Evolutionary conservation across 192 early-diverging fungal species (phyloP).

Genomic region (Backusella mclennaniae): DNA sequence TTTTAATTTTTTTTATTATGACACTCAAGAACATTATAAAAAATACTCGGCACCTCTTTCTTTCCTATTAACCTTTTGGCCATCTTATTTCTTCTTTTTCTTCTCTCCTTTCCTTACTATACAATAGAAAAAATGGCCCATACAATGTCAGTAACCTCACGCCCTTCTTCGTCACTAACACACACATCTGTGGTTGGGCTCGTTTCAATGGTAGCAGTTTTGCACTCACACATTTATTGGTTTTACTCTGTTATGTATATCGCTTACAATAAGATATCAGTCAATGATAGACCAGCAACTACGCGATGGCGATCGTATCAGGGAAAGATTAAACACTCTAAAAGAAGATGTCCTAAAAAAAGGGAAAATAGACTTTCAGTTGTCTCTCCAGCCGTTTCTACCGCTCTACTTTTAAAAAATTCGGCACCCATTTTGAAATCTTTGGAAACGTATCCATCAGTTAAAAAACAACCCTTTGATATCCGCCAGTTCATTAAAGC

Average conservation of each 20-base stretch:
- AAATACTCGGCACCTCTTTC: background rate
- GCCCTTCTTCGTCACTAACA: background rate
- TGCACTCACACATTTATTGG: background rate
- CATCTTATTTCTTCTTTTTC: background rate
- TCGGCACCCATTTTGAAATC: background rate
- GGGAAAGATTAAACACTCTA: background rate
- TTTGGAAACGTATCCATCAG: background rate
- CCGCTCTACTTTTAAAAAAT: background rate
- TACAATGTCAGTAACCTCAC: background rate
- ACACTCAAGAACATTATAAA: background rate
- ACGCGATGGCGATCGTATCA: background rate
- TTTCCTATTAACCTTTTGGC: background rate
- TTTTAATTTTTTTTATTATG: background rate
- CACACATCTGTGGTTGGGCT: background rate
- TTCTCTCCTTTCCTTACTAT: background rate
- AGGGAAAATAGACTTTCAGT: background rate
- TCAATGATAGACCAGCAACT: background rate
- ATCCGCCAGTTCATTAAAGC: background rate
- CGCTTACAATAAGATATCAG: conserved; percentile 2
- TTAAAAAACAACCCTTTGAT: background rate
- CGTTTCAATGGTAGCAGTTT: background rate
- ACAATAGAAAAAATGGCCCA: background rate
- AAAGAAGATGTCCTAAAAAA: background rate
- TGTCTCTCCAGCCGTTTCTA: background rate
- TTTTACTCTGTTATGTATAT: conserved; percentile 6